Evolutionary conservation across 352 stramenopile genomes (phyloP), one percentile per base, ranked within the genome.

Genomic region (Phytophthora nicotianae): DNA sequence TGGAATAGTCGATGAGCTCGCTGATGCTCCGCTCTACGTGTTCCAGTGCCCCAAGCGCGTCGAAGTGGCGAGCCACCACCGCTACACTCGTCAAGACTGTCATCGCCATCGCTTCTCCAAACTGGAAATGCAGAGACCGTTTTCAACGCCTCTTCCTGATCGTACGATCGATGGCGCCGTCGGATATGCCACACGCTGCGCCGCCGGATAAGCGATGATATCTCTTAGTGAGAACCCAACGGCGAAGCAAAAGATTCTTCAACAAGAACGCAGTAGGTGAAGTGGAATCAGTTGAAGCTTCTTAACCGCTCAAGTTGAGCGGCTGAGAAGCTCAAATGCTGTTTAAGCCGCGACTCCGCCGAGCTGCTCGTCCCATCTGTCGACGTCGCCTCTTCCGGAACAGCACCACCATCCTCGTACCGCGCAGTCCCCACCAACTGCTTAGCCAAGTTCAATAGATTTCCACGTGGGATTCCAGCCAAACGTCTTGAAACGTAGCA

Each of bases 1-100:
- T 56, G 11, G 63, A 67, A 42, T 71, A 71, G 63, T 71, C 63
- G 43, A 67, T 47, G 26, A 17, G 63, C 14, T 67, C 57, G 27
- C 63, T 71, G 38, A 71, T 59, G 45, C n/a, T 48, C 16, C 21
- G 43, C 47, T 59, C 19, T 7, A 71, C 57, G 38, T 71, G 63
- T 10, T 56, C 24, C n/a, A 71, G 63, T 1, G 42, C 43, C 5
- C 43, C 63, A 7, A 71, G 45, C 4, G 57, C 50, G 11, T 71
- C 56, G 14, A 21, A 43, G 20, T 67, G 50, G 20, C 63, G 56
- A 54, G 56, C 38, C 5, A 71, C 21, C 45, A 43, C 57, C 11
- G 51, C 19, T 21, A 71, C 63, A 23, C 50, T 71, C 17, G 57
- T 13, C 37, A 71, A 50, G 27, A 62, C 17, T n/a, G 46, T 5